Conservation (phyloP, 1,284 basidiomycete species). For the Cutaneotrichosporon mucoides region DNA sequence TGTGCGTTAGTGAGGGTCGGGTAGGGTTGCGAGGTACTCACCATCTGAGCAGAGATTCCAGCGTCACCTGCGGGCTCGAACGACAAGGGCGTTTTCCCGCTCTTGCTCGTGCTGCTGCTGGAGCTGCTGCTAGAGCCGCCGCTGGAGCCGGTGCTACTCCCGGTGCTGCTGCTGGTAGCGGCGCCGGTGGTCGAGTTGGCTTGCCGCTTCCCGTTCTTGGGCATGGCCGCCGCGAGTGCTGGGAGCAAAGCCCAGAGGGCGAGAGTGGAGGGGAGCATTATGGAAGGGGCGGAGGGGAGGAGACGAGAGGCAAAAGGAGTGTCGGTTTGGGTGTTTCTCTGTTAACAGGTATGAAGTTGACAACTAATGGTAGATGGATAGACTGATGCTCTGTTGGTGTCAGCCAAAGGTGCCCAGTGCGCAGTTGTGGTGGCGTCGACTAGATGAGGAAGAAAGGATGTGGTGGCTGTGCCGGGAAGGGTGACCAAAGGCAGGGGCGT, state of each 20-base stretch:
- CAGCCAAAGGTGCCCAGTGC: no score
- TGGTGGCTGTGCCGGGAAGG: no score
- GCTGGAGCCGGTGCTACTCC: background rate
- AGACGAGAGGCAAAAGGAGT: background rate
- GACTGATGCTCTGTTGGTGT: no score
- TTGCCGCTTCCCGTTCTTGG: constrained; percentile 7
- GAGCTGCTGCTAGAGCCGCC: background rate
- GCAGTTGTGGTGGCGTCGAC: no score
- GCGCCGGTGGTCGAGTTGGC: background rate
- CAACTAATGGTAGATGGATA: no score
- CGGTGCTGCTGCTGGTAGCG: background rate
- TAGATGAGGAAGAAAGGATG: no score
- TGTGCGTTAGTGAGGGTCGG: constrained; percentile 21
- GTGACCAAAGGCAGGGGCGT: no score
- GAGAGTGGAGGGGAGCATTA: background rate
- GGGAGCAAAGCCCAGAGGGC: constrained; percentile 14
- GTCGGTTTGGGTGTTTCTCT: no score
- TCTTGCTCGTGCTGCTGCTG: background rate
- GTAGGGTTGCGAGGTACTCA: constrained; percentile 21
- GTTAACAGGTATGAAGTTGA: no score
- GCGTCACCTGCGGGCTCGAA: constrained; percentile 42
- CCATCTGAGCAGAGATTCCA: constrained; percentile 49
- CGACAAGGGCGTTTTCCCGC: constrained; percentile 19
- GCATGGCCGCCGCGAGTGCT: constrained; percentile 6
- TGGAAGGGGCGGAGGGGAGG: background rate